phyloP scores from a whole-genome alignment of 179 eudicot genomes.

The Patellifolia procumbens region DNA sequence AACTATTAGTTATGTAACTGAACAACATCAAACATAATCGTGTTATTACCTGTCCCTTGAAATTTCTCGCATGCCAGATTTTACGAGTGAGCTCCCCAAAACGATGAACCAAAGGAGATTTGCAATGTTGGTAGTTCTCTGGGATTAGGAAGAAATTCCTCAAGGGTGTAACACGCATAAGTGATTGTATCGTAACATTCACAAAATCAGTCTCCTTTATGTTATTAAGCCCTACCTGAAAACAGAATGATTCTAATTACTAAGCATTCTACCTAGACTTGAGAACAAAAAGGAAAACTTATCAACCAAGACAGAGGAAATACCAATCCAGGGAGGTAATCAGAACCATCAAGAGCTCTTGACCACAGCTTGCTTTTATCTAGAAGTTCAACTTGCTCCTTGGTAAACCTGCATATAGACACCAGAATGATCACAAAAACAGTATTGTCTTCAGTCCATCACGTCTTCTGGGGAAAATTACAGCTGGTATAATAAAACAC shows the following conservation, averaged over 20 bases:
- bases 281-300: background rate
- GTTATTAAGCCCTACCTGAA: constrained; percentile 90
- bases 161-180: constrained; percentile 94
- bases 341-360: constrained; percentile 98
- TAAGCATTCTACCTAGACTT: background rate
- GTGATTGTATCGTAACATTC: constrained; percentile 89
- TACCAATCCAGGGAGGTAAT: constrained; percentile 98
- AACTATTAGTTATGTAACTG: background rate
- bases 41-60: constrained; percentile 89
- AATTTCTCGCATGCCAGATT: constrained; percentile 94
- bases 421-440: constrained; percentile 9
- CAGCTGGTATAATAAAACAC: too few species aligned
- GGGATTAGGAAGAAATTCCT: constrained; percentile 95
- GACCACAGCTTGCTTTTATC: constrained; percentile 85
- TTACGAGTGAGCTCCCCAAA: constrained; percentile 95
- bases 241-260: constrained; percentile 4
- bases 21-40: constrained; percentile 8
- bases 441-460: background rate
- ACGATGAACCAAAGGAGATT: constrained; percentile 84
- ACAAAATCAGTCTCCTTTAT: constrained; percentile 94
- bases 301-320: background rate
- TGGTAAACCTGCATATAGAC: constrained; percentile 48
- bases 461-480: background rate
- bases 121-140: constrained; percentile 76
- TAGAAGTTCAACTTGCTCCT: constrained; percentile 68